These are phyloP conservation scores for Tulasnella sp. DNA, from an alignment of 768 basidiomycete species.

Conservation along the genomic window DNA sequence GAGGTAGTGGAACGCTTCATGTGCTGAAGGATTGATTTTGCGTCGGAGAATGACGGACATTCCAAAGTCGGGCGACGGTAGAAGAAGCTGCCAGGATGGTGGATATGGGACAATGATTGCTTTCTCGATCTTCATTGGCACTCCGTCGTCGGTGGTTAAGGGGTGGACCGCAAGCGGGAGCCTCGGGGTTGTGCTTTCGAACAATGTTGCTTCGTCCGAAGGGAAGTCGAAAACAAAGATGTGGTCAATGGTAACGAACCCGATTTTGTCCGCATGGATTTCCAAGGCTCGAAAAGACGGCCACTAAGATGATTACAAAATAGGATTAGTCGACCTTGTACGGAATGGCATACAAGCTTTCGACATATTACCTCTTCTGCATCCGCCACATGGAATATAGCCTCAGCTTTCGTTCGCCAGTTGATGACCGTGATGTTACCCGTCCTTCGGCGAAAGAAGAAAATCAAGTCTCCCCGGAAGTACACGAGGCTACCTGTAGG, in stretches of 20 bases:
- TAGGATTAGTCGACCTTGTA: not conserved
- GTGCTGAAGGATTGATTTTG: not conserved
- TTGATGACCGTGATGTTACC: constrained; percentile 22
- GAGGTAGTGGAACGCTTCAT: constrained; percentile 6
- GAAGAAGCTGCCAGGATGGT: not conserved
- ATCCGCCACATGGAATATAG: not conserved
- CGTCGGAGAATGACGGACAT: not conserved
- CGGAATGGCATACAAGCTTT: not conserved
- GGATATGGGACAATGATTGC: not conserved
- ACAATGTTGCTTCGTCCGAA: not conserved
- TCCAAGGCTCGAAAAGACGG: not conserved
- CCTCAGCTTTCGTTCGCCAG: constrained; percentile 21
- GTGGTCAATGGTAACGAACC: not conserved
- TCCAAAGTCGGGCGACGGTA: not conserved
- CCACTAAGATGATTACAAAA: not conserved
- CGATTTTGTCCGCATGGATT: constrained; percentile 7
- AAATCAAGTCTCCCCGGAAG: constrained; percentile 20
- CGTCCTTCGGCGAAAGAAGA: constrained; percentile 8
- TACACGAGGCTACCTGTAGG: not conserved
- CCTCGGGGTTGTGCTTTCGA: not conserved
- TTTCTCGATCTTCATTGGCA: not conserved
- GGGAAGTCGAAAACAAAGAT: constrained; percentile 13
- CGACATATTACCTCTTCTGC: not conserved
- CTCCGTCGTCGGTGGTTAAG: not conserved
- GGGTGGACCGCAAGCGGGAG: not conserved